These are phyloP conservation scores for Neurospora sp. DNA, from an alignment of 495 filamentous ascomycete genomes.

Conservation along the genomic window DNA sequence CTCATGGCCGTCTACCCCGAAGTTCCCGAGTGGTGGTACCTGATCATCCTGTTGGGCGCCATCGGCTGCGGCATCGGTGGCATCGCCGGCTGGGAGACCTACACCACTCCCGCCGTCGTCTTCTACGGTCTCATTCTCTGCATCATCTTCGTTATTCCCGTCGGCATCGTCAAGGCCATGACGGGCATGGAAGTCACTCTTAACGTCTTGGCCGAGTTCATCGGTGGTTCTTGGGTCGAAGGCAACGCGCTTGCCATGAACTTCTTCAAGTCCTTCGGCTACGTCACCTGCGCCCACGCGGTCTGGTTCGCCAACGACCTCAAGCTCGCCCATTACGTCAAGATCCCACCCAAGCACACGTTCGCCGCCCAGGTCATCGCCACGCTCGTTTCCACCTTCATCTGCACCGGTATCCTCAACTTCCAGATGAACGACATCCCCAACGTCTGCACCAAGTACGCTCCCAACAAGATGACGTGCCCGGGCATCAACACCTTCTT, in stretches of 20 bases:
- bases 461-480: constrained; percentile 27
- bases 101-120: constrained; percentile 27
- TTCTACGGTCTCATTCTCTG: constrained; percentile 30
- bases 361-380: constrained; percentile 28
- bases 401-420: constrained; percentile 26
- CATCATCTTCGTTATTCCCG: constrained; percentile 27
- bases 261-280: constrained; percentile 33
- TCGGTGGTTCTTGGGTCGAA: constrained; percentile 24
- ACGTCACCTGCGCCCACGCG: constrained; percentile 25
- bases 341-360: constrained; percentile 31
- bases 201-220: constrained; percentile 32
- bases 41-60: constrained; percentile 17
- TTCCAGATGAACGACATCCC: constrained; percentile 30
- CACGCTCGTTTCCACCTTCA: constrained; percentile 24
- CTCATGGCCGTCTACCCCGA: constrained; percentile 28
- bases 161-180: constrained; percentile 30
- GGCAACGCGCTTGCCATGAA: constrained; percentile 32
- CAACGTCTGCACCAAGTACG: constrained; percentile 25
- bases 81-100: constrained; percentile 25
- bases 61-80: constrained; percentile 23
- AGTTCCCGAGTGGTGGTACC: constrained; percentile 31
- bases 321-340: constrained; percentile 33
- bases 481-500: constrained; percentile 31
- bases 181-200: constrained; percentile 29
- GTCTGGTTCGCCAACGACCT: constrained; percentile 29